Evolutionary conservation across 768 basidiomycete species (phyloP).

Genomic region (Pleurotus sapidus): DNA sequence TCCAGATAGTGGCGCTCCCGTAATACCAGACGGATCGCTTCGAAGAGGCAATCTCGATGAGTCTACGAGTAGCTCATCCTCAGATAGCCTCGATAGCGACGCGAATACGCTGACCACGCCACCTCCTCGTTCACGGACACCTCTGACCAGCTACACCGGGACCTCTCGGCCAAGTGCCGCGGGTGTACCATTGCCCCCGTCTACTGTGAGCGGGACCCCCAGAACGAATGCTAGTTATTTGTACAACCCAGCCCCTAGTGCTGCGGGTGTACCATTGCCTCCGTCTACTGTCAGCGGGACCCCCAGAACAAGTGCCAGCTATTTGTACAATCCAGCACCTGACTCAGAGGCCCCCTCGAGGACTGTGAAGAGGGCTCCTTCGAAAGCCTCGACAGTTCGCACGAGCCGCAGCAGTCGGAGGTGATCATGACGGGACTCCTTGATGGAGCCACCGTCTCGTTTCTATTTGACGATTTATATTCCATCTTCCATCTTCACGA

Average conservation of each 20-base stretch:
- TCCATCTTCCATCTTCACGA: not conserved
- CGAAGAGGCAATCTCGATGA: conserved; percentile 6
- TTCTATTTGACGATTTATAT: not conserved
- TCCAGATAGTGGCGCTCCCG: conserved; percentile 1
- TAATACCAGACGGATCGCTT: conserved; percentile 7
- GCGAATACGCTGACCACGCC: conserved; percentile 4
- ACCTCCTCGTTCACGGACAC: conserved; percentile 1
- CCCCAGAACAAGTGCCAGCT: not conserved
- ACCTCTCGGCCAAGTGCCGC: conserved; percentile 1
- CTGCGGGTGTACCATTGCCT: conserved; percentile 4
- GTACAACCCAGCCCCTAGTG: not conserved
- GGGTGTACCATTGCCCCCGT: conserved; percentile 6
- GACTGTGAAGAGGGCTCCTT: not conserved
- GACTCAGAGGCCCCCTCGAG: not conserved
- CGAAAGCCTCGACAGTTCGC: conserved; percentile 2
- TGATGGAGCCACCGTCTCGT: too few relatives aligned
- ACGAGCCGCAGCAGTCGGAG: conserved; percentile 1
- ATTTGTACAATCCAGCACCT: not conserved
- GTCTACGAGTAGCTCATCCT: not conserved
- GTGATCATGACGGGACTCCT: not conserved
- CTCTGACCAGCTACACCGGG: conserved; percentile 2
- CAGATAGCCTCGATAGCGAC: not conserved
- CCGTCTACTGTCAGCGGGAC: conserved; percentile 7
- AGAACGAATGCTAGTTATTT: not conserved
- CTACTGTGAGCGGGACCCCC: conserved; percentile 6